Evolutionary conservation across 805 yeast genomes (phyloP), one percentile per base, ranked within the genome.

Genomic region (Jamesozyma jinghongensis): DNA sequence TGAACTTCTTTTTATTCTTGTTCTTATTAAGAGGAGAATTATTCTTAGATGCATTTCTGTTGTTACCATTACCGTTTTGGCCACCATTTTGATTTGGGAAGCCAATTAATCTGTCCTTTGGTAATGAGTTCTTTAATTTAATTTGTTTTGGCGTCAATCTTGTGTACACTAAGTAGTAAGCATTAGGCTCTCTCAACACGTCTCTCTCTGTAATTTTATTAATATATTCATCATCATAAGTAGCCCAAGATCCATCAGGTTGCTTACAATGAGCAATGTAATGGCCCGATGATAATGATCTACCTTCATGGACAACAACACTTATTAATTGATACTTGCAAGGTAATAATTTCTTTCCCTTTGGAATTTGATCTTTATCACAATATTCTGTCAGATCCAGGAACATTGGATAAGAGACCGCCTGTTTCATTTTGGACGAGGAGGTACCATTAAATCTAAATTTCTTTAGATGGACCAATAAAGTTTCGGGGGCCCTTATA

Each of bases 251-350:
- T 2, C 87, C 90, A 62, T 85, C 92, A 1, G 97, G 95, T 62
- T 88, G 96, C 47, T 82, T 75, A 57, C 95, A 85, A 57, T 85
- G 86, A 1, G 95, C 84, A 44, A 87, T 75, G 56, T 92, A 92
- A 62, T 92, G 98, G 3, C 98, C 98, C 3, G 92, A 79, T 34
- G 87, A 79, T 12, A 88, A 79, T 1, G 95, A 83, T 47, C 97
- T 71, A 32, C 98, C 98, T 53, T 85, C 95, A 57, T 92, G 98
- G 4, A 87, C 90, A 45, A 90, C 84, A 14, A 90, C 95, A 18
- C 88, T 77, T 14, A 77, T 70, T 48, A 92, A 70, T 57, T 79
- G 81, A 63, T 92, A 92, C 29, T 67, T 65, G 4, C 74, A 72
- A 1, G 80, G 77, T 10, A 65, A 47, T 6, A 48, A 45, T 19